Base-by-base conservation (phyloP, 163 green algal species). In the Scenedesmus sp. region DNA sequence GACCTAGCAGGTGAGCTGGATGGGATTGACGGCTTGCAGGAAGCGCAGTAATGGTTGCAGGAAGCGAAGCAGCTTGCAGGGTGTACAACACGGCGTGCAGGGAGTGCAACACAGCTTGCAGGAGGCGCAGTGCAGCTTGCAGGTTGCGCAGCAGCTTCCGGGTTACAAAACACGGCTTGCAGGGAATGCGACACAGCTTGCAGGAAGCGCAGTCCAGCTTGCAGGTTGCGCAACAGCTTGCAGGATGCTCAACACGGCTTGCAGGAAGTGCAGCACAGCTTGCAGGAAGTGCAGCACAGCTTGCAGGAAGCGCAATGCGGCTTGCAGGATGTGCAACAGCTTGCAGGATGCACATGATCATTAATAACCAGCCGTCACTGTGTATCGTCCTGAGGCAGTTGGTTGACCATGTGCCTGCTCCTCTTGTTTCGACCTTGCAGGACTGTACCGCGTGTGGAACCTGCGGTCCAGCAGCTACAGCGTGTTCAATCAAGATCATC, bases 371-470 rank as follows among this genome's bases (percentile, higher is more conserved):
- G 34, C 34, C 8, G 59, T 64, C 59, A 9, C 59, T 64, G 59
- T 64, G 59, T 10, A 9, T 64, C 59, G 59, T 64, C 59, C 59
- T 64, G 59, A 64, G 9, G 9, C 59, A 46, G 34, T 46, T 46
- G 34, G 34, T 46, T 46, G 34, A 46, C 62, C 20, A 70, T 70
- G 16, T 20, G 10, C 12, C 66, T 76, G 66, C 66, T 8, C 2
- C 16, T 3, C 16, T 12, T 26, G 4, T 76, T 76, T 76, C 3
- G 16, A 9, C 5, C 66, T 89, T 56, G 84, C 84, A 82, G 98
- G 98, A 0, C 84, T 99, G 23, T 99, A 96, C 83, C 95, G 97
- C 0, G 89, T 97, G 7, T 98, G 96, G 96, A 99, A 99, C 92
- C 70, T 93, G 0, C 93, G 95, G 84, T 99, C 97, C 94, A 97